Evolutionary conservation across 306 rosid genomes (phyloP).

Genomic region (Trichosanthes truncata): DNA sequence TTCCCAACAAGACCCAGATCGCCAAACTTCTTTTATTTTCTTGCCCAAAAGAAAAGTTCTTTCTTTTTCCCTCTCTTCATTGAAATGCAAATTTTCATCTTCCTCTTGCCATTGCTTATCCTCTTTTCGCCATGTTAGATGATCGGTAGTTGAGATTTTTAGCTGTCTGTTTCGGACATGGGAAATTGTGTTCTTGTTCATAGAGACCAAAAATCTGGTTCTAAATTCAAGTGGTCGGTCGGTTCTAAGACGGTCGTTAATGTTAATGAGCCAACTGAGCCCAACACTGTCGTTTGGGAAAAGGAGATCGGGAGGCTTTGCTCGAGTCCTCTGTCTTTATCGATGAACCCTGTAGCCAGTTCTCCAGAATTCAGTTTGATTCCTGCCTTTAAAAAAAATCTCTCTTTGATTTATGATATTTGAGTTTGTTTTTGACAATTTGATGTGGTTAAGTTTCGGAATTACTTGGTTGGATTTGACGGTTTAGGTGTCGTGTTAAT

Average conservation of each 20-base stretch:
- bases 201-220: conserved; percentile 9
- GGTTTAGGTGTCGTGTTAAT: neutral
- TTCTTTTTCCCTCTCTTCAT: neutral
- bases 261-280: conserved; percentile 4
- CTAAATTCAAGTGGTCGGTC: conserved; percentile 14
- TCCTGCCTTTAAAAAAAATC: neutral
- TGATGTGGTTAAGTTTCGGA: no score
- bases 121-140: neutral
- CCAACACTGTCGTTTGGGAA: neutral
- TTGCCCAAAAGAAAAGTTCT: conserved; percentile 1
- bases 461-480: neutral
- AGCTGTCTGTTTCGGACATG: neutral
- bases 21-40: conserved; percentile 6
- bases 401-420: neutral
- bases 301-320: conserved; percentile 5
- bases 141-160: neutral
- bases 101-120: neutral
- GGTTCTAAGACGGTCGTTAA: conserved; percentile 10
- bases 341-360: neutral
- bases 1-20: neutral
- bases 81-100: neutral
- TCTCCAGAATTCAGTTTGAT: conserved; percentile 16
- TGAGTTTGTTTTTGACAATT: neutral
- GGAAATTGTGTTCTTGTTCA: conserved; percentile 28
- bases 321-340: conserved; percentile 3